These are phyloP conservation scores for Stipa capillata DNA, from an alignment of 176 grass and related monocot species.

Conservation along the genomic window DNA sequence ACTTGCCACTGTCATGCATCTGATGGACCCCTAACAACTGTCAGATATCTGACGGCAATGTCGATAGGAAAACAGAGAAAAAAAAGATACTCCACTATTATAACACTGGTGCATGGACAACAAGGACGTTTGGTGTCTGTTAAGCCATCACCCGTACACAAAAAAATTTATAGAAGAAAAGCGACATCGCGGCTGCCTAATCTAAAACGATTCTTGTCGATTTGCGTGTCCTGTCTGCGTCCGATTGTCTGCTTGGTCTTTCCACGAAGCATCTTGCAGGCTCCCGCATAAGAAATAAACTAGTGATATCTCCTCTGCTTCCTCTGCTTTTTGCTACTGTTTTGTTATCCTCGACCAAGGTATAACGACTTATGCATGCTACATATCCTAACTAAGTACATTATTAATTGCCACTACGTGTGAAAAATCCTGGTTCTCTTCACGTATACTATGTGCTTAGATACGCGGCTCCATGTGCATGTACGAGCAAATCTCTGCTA, in stretches of 20 bases:
- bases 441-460: background rate
- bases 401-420: background rate
- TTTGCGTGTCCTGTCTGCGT: conserved; percentile 16
- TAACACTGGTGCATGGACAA: background rate
- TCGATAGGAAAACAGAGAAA: background rate
- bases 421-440: background rate
- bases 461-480: background rate
- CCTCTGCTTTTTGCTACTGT: background rate
- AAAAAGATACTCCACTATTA: background rate
- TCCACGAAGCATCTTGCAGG: background rate
- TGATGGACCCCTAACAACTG: background rate
- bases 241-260: background rate
- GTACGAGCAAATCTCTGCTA: background rate
- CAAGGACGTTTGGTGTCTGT: conserved; percentile 1
- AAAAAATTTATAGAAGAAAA: background rate
- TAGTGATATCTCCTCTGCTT: background rate
- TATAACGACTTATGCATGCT: background rate
- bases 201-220: conserved; percentile 3
- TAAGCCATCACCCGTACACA: conserved; percentile 7
- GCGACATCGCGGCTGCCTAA: background rate
- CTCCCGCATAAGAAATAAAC: background rate
- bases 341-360: background rate
- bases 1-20: background rate
- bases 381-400: background rate
- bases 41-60: conserved; percentile 22